phyloP scores from a whole-genome alignment of 257 asterid species.

The Solanum sejunctum region DNA sequence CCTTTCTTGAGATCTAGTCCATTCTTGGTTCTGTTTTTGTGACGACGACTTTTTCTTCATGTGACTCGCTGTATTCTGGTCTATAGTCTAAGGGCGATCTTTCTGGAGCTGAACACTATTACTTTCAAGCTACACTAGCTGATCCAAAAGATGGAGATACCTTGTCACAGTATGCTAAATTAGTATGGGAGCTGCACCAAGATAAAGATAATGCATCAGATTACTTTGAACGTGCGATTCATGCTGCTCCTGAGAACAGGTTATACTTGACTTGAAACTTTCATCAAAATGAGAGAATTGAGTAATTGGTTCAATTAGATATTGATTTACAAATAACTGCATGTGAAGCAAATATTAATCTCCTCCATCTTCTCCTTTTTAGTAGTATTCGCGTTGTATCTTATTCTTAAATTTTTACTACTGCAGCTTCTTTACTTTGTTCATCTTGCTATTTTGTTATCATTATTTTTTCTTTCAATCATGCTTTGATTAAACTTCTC shows the following conservation, averaged over 20 bases:
- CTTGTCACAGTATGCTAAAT: constrained; percentile 44
- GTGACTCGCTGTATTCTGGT: neutral
- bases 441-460: neutral
- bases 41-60: neutral
- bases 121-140: constrained; percentile 41
- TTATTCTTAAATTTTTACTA: neutral
- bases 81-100: constrained; percentile 57
- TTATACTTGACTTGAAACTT: neutral
- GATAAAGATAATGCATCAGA: constrained; percentile 43
- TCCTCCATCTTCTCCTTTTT: neutral
- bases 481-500: neutral
- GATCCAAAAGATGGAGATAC: constrained; percentile 62
- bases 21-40: neutral
- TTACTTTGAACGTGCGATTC: constrained; percentile 51
- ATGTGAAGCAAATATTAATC: neutral
- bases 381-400: neutral
- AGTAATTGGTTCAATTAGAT: neutral
- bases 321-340: neutral
- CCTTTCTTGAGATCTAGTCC: neutral
- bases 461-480: neutral
- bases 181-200: constrained; percentile 58
- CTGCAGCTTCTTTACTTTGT: neutral
- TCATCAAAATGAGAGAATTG: neutral
- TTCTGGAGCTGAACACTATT: constrained; percentile 60
- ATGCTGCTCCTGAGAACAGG: constrained; percentile 74